A percentile compares a stretch with the other conserved stretches of the same genome.
phyloP scores from a whole-genome alignment of 2,329 filamentous ascomycete species.

The Coniochaeta hoffmannii region DNA sequence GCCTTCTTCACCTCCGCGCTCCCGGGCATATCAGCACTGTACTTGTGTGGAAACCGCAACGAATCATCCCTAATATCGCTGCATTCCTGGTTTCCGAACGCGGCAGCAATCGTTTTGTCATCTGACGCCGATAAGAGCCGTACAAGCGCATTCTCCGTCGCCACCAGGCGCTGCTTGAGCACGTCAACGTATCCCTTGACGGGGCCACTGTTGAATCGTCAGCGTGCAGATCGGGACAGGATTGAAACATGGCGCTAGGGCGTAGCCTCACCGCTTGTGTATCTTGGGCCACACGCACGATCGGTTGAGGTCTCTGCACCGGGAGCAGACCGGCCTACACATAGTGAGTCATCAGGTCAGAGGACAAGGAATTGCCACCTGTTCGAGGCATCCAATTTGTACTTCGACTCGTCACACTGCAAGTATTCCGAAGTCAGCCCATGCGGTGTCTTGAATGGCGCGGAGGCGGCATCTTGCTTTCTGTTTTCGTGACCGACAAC shows the following conservation, averaged over 20 bases:
- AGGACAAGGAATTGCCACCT: not conserved
- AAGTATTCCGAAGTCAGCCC: not conserved
- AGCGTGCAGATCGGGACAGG: not conserved
- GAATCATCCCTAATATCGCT: not conserved
- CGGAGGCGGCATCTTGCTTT: not conserved
- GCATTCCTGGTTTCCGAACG: not conserved
- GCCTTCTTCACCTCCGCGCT: not conserved
- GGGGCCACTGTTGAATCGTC: not conserved
- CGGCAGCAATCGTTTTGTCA: not conserved
- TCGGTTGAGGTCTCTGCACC: not conserved
- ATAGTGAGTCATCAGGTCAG: not conserved
- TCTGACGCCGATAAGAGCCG: not conserved
- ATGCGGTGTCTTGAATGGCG: not conserved
- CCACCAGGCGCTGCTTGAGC: not conserved
- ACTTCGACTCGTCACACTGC: conserved; percentile 1
- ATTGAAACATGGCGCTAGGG: not conserved
- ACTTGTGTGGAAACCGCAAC: not conserved
- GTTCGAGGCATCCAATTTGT: not conserved
- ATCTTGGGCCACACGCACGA: not conserved
- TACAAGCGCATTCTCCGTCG: not conserved
- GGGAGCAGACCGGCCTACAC: not conserved
- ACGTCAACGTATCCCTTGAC: not conserved
- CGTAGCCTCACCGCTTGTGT: not conserved
- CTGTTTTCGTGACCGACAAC: not conserved
- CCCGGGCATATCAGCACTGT: not conserved